Base-by-base conservation (phyloP, 352 stramenopile species). In the Globisporangium barbulae region DNA sequence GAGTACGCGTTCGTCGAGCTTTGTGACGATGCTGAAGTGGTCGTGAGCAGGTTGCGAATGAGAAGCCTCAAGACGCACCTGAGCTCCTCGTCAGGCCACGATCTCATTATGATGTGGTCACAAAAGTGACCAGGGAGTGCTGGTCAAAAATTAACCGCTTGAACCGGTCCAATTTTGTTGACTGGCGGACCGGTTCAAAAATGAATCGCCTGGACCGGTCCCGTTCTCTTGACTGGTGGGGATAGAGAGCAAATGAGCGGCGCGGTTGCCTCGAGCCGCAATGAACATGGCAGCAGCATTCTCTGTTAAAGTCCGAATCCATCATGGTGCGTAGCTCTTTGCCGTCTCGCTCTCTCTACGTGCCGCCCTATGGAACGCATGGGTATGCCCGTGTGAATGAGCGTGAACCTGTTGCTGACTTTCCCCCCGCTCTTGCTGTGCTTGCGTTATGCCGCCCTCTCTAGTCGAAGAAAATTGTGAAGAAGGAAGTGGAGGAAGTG, bases 401-500 rank as follows among this genome's bases (percentile, higher is more conserved):
- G 28, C 15, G 42, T 10, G 48, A 42, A 10, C 39, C 33, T 19
- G 19, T 2, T n/a, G 30, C 28, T 60, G 37, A 54, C 12, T 48
- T 21, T 49, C 6, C 7, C 37, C 10, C 39, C 5, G 15, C 35
- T 12, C 35, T 47, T 35, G 53, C 60, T 56, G 48, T 53, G 35
- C 13, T 53, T 30, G 54, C 52, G 28, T 9, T 8, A 0, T 42
- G 5, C 69, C 25, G 25, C 25, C 25, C 25, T 28, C 25, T 28
- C 25, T 28, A 91, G 83, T 91, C 83, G 77, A 91, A 91, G 81
- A 91, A 90, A 87, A 78, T 81, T 74, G 81, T 79, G 70, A 88
- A 84, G 83, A 91, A 93, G 81, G 82, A 93, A 83, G 89, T 96
- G 79, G 88, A 97, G 84, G 91, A 97, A 80, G 87, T 96, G 69